Percentiles rank a stretch among this genome's conserved stretches.
Conservation (phyloP, 805 yeast genomes). For the Debaryomyces tyrocola region DNA sequence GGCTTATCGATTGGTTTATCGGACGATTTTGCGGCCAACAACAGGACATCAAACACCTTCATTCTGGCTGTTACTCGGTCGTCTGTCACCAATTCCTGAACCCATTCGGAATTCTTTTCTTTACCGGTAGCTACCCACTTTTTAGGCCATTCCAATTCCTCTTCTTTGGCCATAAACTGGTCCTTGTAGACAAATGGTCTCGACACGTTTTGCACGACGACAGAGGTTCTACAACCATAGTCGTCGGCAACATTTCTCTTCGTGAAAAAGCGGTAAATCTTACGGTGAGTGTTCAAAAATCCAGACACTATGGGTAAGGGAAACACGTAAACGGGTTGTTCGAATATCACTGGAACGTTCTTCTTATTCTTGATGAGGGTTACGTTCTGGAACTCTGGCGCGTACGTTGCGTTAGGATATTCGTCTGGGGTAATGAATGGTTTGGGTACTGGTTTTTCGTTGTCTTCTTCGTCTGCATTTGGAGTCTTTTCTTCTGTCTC, state of each 20-base stretch:
- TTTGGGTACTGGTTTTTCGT: conserved; percentile 47
- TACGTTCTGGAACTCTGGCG: conserved; percentile 57
- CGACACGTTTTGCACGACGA: conserved; percentile 49
- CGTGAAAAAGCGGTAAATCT: conserved; percentile 77
- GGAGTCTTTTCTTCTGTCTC: conserved; percentile 2
- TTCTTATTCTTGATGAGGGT: conserved; percentile 26
- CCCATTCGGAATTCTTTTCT: conserved; percentile 84
- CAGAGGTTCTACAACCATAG: conserved; percentile 54
- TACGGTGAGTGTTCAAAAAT: conserved; percentile 68
- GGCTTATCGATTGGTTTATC: background rate
- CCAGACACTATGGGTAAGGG: conserved; percentile 81
- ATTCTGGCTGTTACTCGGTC: conserved; percentile 58
- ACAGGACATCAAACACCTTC: conserved; percentile 40
- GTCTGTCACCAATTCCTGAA: conserved; percentile 69
- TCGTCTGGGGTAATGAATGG: conserved; percentile 66
- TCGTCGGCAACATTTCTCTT: conserved; percentile 70
- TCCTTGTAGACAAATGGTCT: conserved; percentile 55
- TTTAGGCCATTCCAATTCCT: conserved; percentile 85
- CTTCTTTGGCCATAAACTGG: conserved; percentile 47
- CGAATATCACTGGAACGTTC: conserved; percentile 58
- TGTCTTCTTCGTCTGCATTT: conserved; percentile 12
- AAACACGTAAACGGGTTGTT: conserved; percentile 76
- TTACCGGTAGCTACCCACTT: conserved; percentile 79
- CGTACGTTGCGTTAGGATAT: conserved; percentile 52
- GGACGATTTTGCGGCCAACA: background rate